A percentile compares a stretch with the other conserved stretches of the same genome.
phyloP scores from a whole-genome alignment of 2,329 filamentous ascomycete species.

The Massarina eburnea region DNA sequence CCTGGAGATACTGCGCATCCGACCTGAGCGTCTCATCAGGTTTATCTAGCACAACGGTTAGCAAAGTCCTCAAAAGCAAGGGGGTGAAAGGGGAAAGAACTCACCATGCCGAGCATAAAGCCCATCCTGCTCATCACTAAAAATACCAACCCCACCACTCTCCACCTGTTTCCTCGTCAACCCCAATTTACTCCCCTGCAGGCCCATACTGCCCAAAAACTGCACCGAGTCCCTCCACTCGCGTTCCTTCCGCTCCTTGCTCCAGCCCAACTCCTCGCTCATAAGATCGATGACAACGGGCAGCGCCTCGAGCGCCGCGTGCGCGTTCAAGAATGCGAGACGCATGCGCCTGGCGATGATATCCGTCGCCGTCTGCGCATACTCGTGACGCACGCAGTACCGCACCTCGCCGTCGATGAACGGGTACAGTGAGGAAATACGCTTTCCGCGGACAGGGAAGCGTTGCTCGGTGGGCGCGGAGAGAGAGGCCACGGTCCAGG shows the following conservation, averaged over 20 bases:
- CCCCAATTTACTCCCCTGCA: constrained; percentile 57
- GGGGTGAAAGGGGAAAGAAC: constrained; percentile 16
- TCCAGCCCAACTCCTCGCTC: constrained; percentile 81
- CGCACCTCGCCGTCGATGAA: constrained; percentile 91
- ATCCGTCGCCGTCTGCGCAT: constrained; percentile 87
- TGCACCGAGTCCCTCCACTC: constrained; percentile 75
- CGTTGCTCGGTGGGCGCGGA: constrained; percentile 74
- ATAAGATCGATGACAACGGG: constrained; percentile 88
- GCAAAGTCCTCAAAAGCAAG: not conserved
- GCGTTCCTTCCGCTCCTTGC: constrained; percentile 66
- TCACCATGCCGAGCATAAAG: constrained; percentile 54
- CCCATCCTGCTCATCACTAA: constrained; percentile 51
- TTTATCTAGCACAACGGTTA: constrained; percentile 45
- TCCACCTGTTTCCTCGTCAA: constrained; percentile 62
- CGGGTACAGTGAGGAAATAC: constrained; percentile 79
- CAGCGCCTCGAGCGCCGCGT: constrained; percentile 83
- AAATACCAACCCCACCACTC: constrained; percentile 49
- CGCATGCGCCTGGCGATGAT: constrained; percentile 83
- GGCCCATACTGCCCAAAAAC: constrained; percentile 64
- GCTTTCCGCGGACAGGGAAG: constrained; percentile 80
- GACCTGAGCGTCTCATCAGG: constrained; percentile 56
- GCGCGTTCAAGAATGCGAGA: constrained; percentile 86
- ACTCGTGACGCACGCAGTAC: constrained; percentile 85
- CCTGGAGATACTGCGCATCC: constrained; percentile 49
- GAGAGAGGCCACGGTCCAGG: constrained; percentile 85